Percentiles rank a stretch among this genome's conserved stretches.
phyloP scores from a whole-genome alignment of 495 filamentous ascomycete genomes.

The Sporormia fimetaria region DNA sequence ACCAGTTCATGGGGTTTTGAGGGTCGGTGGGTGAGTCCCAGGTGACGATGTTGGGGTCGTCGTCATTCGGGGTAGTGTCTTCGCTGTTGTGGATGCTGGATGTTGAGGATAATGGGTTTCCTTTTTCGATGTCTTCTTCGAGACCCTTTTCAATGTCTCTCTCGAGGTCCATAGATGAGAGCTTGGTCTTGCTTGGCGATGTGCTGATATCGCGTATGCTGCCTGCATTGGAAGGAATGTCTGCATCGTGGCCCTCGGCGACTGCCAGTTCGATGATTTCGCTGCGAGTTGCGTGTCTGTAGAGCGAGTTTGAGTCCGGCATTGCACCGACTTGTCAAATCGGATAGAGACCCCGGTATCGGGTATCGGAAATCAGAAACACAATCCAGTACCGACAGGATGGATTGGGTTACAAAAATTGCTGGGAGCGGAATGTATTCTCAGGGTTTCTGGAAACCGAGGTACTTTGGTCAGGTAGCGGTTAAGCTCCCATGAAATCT shows the following conservation, averaged over 20 bases:
- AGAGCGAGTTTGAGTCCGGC: too few relatives aligned
- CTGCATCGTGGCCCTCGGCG: conserved; percentile 19
- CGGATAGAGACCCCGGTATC: too few relatives aligned
- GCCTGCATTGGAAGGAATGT: conserved; percentile 19
- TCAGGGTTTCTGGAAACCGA: too few relatives aligned
- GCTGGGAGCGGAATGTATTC: too few relatives aligned
- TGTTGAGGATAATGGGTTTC: background rate
- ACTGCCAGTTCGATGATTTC: conserved; percentile 18
- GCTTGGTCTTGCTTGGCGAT: background rate
- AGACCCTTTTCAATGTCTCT: conserved; percentile 15
- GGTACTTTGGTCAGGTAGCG: too few relatives aligned
- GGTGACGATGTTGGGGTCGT: conserved; percentile 31
- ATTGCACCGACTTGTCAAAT: too few relatives aligned
- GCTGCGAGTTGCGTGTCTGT: conserved; percentile 12
- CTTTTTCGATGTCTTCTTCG: conserved; percentile 1
- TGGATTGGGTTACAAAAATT: too few relatives aligned
- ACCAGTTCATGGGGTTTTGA: conserved; percentile 40
- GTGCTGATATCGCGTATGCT: background rate
- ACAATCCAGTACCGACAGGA: too few relatives aligned
- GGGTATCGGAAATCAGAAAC: too few relatives aligned
- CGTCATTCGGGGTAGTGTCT: background rate
- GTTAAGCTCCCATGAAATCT: too few relatives aligned
- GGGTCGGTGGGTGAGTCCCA: conserved; percentile 33
- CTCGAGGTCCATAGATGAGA: conserved; percentile 1
- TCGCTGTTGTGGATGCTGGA: conserved; percentile 7